Evolutionary conservation across 2,329 filamentous ascomycete species (phyloP).

Genomic region (Xylariaceae sp.): DNA sequence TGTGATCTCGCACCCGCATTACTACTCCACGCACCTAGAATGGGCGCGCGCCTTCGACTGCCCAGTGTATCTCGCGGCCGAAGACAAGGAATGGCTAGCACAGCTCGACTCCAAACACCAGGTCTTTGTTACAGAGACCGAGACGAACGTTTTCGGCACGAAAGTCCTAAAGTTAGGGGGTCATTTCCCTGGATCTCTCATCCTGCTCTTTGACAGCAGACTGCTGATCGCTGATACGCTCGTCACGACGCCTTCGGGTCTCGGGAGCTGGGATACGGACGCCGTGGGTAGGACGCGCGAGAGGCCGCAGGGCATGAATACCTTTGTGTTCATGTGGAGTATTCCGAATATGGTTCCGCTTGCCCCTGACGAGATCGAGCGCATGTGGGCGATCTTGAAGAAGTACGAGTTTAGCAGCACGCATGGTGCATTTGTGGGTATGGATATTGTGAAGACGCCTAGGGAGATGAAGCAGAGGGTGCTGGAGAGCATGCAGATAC

Average conservation of each 20-base stretch:
- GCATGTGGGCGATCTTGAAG: slow-evolving; percentile 74
- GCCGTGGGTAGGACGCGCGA: slow-evolving; percentile 45
- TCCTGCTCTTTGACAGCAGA: slow-evolving; percentile 65
- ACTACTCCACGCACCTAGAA: slow-evolving; percentile 76
- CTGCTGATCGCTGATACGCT: slow-evolving; percentile 82
- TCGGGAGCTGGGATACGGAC: slow-evolving; percentile 56
- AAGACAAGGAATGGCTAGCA: slow-evolving; percentile 71
- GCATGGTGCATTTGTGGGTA: slow-evolving; percentile 70
- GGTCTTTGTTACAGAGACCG: slow-evolving; percentile 53
- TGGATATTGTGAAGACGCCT: slow-evolving; percentile 62
- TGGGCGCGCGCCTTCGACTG: slow-evolving; percentile 75
- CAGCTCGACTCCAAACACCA: slow-evolving; percentile 49
- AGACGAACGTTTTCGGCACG: slow-evolving; percentile 45
- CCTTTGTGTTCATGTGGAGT: slow-evolving; percentile 78
- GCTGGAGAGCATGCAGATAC: slow-evolving; percentile 79
- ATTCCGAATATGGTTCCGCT: slow-evolving; percentile 79
- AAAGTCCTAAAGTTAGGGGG: slow-evolving; percentile 74
- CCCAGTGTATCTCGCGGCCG: slow-evolving; percentile 70
- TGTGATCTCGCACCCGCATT: slow-evolving; percentile 81
- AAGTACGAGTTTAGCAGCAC: slow-evolving; percentile 68
- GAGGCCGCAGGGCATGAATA: slow-evolving; percentile 54
- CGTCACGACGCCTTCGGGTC: slow-evolving; percentile 68
- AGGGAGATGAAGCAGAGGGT: slow-evolving; percentile 67
- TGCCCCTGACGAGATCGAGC: slow-evolving; percentile 64
- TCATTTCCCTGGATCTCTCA: slow-evolving; percentile 78